Conservation (phyloP, 2,329 filamentous ascomycete genomes). For the Macrophomina phaseolina region DNA sequence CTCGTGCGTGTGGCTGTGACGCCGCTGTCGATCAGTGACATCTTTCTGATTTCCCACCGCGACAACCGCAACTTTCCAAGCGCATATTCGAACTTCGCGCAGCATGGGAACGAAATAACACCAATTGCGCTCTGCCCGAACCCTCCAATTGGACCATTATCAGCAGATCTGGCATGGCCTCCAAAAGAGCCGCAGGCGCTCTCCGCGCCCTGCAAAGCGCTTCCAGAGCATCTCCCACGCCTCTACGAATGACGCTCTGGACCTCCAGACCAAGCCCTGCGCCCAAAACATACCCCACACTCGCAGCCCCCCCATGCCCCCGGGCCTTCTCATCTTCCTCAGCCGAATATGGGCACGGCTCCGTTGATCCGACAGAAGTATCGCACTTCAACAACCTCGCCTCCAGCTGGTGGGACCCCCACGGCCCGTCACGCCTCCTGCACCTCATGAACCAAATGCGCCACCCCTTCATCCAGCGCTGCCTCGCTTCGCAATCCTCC, state of each 20-base stretch:
- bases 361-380: slow-evolving; percentile 82
- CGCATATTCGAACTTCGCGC: background rate
- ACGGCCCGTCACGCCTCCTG: slow-evolving; percentile 87
- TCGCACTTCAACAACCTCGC: slow-evolving; percentile 94
- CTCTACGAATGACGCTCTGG: background rate
- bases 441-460: slow-evolving; percentile 98
- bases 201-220: slow-evolving; percentile 4
- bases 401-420: slow-evolving; percentile 95
- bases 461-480: slow-evolving; percentile 85
- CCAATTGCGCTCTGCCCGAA: background rate
- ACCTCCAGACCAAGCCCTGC: background rate
- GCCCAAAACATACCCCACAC: background rate
- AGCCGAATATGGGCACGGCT: slow-evolving; percentile 29
- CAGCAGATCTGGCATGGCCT: background rate
- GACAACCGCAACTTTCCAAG: background rate
- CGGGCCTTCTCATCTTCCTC: slow-evolving; percentile 8
- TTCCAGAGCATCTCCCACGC: background rate
- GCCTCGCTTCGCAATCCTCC: slow-evolving; percentile 56
- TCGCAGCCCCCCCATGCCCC: background rate
- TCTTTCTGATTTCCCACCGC: slow-evolving; percentile 10
- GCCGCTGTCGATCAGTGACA: slow-evolving; percentile 3
- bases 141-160: no score
- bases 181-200: slow-evolving; percentile 5
- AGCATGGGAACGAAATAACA: background rate
- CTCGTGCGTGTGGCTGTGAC: slow-evolving; percentile 10